Conservation (phyloP, 2,329 filamentous ascomycete species). For the Tolypocladium capitatum region DNA sequence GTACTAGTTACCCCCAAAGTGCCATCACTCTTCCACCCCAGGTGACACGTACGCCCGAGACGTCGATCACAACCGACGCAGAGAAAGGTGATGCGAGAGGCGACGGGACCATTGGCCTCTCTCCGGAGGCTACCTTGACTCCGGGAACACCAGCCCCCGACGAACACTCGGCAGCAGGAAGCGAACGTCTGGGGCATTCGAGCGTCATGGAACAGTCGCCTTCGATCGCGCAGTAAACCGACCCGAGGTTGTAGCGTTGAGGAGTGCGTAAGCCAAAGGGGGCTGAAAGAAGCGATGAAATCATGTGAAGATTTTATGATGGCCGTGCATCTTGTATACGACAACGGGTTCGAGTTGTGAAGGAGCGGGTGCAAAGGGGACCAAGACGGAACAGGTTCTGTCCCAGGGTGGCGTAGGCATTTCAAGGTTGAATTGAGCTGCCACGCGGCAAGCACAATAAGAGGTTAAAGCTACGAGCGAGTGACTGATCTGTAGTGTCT, state of each 20-base stretch:
- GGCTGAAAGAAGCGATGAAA: neutral
- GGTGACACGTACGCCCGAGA: slow-evolving; percentile 17
- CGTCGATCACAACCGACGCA: slow-evolving; percentile 17
- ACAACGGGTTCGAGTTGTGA: neutral
- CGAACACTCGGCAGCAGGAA: slow-evolving; percentile 20
- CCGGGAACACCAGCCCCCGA: slow-evolving; percentile 31
- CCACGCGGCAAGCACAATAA: neutral
- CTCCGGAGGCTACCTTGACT: slow-evolving; percentile 33
- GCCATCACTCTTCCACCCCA: slow-evolving; percentile 2
- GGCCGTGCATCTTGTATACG: slow-evolving; percentile 1
- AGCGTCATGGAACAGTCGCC: slow-evolving; percentile 20
- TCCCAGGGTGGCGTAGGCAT: neutral
- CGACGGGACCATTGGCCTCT: slow-evolving; percentile 2
- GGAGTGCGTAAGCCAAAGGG: neutral
- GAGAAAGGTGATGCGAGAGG: neutral
- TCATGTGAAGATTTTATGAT: neutral
- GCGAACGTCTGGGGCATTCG: slow-evolving; percentile 30
- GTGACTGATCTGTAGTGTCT: neutral
- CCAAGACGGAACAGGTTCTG: neutral
- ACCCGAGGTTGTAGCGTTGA: neutral
- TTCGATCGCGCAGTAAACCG: slow-evolving; percentile 19
- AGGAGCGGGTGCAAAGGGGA: neutral
- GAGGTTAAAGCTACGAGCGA: no score
- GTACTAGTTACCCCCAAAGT: neutral
- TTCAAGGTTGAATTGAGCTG: neutral